A percentile compares a stretch with the other conserved stretches of the same genome.
phyloP scores from a whole-genome alignment of 1,139 yeast species.

The Petasospora fabianii region DNA sequence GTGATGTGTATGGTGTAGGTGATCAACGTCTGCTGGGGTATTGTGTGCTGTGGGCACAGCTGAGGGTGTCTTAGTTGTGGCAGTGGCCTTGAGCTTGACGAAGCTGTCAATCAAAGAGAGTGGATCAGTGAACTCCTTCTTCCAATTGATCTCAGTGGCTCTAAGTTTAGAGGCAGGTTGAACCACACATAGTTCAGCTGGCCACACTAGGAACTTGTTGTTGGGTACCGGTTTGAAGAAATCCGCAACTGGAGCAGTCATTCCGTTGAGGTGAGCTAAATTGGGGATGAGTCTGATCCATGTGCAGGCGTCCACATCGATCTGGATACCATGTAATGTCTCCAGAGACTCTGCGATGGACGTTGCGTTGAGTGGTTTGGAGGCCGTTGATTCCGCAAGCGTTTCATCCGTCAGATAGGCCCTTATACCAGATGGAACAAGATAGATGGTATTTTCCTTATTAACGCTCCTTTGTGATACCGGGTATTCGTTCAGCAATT shows the following conservation, averaged over 20 bases:
- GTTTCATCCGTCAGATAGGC: conserved; percentile 54
- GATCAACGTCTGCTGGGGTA: conserved; percentile 19
- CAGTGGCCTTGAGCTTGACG: conserved; percentile 34
- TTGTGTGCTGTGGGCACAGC: conserved; percentile 23
- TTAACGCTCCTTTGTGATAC: conserved; percentile 25
- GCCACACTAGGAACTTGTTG: conserved; percentile 65
- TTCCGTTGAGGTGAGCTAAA: conserved; percentile 61
- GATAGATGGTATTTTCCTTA: conserved; percentile 48
- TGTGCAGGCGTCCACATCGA: conserved; percentile 25
- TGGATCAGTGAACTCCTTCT: conserved; percentile 27
- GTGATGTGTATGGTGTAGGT: conserved; percentile 5
- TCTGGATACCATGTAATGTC: conserved; percentile 51
- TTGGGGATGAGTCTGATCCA: conserved; percentile 73
- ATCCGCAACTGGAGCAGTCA: conserved; percentile 59
- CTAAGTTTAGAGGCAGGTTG: conserved; percentile 40
- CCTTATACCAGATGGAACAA: conserved; percentile 74
- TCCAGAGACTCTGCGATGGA: conserved; percentile 46
- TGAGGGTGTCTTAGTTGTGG: conserved; percentile 33
- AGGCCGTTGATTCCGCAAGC: conserved; percentile 37
- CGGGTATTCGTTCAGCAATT: conserved; percentile 28
- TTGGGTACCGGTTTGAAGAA: conserved; percentile 51
- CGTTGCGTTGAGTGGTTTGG: conserved; percentile 50
- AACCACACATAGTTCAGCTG: conserved; percentile 57
- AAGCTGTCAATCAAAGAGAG: conserved; percentile 35
- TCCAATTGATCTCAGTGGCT: conserved; percentile 7